Conservation (phyloP, 108 stramenopile species). For the Nitzschia inconspicua region DNA sequence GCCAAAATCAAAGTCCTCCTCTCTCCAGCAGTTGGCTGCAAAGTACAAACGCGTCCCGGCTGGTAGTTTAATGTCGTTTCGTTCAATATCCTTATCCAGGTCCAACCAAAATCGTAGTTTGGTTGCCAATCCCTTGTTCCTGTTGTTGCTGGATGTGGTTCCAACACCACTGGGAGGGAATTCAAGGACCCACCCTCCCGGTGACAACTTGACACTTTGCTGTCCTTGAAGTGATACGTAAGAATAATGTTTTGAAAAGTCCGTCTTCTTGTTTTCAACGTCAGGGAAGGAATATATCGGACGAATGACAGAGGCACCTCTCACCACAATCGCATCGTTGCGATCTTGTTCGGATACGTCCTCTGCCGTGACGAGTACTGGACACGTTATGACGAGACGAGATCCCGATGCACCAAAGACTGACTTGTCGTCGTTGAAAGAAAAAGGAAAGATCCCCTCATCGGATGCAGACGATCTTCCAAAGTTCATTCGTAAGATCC, state of each 20-base stretch:
- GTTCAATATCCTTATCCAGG: conserved; percentile 15
- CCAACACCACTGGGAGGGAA: conserved; percentile 23
- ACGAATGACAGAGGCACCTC: conserved; percentile 7
- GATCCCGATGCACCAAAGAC: conserved; percentile 45
- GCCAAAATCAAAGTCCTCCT: conserved; percentile 38
- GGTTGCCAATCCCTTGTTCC: conserved; percentile 43
- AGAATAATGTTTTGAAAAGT: not conserved
- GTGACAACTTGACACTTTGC: conserved; percentile 42
- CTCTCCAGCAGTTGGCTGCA: conserved; percentile 51
- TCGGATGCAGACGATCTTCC: conserved; percentile 5
- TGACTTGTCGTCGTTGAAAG: not conserved
- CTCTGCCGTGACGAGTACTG: conserved; percentile 40
- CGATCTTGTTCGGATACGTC: no score
- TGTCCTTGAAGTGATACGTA: conserved; percentile 57
- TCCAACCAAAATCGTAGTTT: conserved; percentile 50
- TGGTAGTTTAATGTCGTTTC: conserved; percentile 49
- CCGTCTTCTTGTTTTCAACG: not conserved
- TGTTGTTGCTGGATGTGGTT: no score
- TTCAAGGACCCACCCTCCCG: conserved; percentile 55
- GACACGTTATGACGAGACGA: conserved; percentile 39
- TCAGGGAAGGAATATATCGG: not conserved
- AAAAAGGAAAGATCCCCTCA: not conserved
- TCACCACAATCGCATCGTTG: conserved; percentile 20
- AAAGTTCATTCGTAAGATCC: conserved; percentile 48
- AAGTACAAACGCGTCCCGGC: conserved; percentile 45